Evolutionary conservation across 129 eudicot genomes (phyloP).

Genomic region (Logfia minima): DNA sequence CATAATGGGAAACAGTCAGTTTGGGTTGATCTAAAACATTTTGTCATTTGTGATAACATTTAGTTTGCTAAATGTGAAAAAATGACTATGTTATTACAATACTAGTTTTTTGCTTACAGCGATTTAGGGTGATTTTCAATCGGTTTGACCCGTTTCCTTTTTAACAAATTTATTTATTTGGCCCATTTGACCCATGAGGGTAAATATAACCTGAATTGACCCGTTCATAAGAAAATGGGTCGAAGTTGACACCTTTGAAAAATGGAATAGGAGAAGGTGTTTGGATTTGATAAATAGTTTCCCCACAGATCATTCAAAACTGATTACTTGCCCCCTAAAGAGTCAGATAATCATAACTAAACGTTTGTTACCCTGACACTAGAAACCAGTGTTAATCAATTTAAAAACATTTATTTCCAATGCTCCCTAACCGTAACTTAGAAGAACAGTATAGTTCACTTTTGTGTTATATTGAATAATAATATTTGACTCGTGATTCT

Average conservation of each 20-base stretch:
- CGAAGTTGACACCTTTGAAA: not conserved
- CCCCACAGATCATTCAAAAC: not conserved
- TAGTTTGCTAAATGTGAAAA: not conserved
- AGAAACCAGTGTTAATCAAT: too few relatives aligned
- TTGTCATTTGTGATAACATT: not conserved
- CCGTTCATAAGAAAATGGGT: not conserved
- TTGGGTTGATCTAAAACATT: not conserved
- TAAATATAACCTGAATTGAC: not conserved
- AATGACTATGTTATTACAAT: not conserved
- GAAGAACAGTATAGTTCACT: not conserved
- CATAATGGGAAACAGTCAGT: not conserved
- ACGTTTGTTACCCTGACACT: too few relatives aligned
- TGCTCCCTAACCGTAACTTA: not conserved
- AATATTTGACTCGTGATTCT: not conserved
- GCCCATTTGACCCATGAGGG: not conserved
- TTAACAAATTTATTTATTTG: not conserved
- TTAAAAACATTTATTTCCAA: not conserved
- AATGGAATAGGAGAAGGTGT: not conserved
- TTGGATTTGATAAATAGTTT: not conserved
- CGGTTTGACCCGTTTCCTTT: not conserved
- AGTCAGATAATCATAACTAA: not conserved
- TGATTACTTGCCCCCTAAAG: not conserved
- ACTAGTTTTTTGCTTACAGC: not conserved
- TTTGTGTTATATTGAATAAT: slow-evolving; percentile 7
- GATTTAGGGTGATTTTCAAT: not conserved